These are phyloP conservation scores for Cladophialophora immunda DNA, from an alignment of 2,329 filamentous ascomycete species.

Conservation along the genomic window DNA sequence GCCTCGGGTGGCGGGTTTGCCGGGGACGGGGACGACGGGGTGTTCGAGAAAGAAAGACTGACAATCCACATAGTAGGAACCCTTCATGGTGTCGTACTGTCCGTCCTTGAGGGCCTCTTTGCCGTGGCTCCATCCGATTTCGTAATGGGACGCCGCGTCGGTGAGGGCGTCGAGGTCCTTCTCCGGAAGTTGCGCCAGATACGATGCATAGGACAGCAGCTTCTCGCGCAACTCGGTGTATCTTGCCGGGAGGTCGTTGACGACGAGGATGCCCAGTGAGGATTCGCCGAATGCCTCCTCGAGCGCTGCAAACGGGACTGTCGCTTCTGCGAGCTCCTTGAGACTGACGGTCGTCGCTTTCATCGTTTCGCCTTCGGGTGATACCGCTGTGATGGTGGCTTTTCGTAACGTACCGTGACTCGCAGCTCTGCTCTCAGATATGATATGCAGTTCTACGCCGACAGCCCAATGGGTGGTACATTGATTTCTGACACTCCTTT, in stretches of 20 bases:
- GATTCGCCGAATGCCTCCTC: conserved; percentile 83
- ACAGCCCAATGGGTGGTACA: background rate
- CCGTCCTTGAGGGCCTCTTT: conserved; percentile 70
- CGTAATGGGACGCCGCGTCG: conserved; percentile 61
- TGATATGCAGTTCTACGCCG: background rate
- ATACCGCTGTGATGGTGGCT: background rate
- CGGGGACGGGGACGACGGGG: conserved; percentile 42
- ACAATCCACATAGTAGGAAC: conserved; percentile 70
- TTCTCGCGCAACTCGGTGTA: conserved; percentile 76
- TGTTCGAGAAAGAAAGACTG: conserved; percentile 55
- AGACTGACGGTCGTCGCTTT: conserved; percentile 34
- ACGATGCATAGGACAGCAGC: conserved; percentile 85
- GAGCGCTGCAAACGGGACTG: conserved; percentile 53
- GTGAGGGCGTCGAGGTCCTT: conserved; percentile 68
- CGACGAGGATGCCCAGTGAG: conserved; percentile 90
- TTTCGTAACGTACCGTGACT: background rate
- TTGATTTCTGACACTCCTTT: background rate
- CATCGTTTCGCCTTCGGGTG: background rate
- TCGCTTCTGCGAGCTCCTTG: conserved; percentile 29
- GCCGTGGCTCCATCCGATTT: conserved; percentile 70
- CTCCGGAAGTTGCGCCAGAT: conserved; percentile 80
- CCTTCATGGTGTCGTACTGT: conserved; percentile 69
- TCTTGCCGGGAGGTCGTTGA: conserved; percentile 78
- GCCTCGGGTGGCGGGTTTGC: conserved; percentile 60
- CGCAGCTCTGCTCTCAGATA: background rate